Percentiles rank a stretch among this genome's conserved stretches.
Conservation (phyloP, 1,139 yeast genomes). For the Zygoascus meyerae region DNA sequence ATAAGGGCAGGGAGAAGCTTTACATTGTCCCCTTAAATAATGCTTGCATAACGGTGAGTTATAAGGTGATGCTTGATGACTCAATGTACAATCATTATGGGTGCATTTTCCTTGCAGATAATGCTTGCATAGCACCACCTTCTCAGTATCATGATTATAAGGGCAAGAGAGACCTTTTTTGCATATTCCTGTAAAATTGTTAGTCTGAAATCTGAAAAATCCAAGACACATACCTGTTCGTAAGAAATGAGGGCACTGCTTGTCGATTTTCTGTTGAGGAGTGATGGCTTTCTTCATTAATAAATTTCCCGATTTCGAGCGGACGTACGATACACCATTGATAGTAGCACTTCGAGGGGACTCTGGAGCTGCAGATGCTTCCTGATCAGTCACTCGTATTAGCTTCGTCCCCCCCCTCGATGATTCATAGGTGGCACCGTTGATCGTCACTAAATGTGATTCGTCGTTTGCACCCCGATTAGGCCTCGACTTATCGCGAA, state of each 20-base stretch:
- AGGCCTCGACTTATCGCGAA: conserved; percentile 7
- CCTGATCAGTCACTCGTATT: conserved; percentile 16
- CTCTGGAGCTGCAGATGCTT: conserved; percentile 1
- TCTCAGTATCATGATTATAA: conserved; percentile 48
- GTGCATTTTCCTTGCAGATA: conserved; percentile 45
- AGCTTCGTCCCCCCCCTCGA: conserved; percentile 23
- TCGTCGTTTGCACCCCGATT: neutral
- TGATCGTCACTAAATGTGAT: no score
- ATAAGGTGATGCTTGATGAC: conserved; percentile 53
- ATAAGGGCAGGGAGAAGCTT: conserved; percentile 50
- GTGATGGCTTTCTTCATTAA: conserved; percentile 11
- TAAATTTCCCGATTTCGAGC: conserved; percentile 29
- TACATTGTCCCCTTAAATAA: conserved; percentile 47
- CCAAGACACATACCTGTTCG: conserved; percentile 27
- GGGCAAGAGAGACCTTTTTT: conserved; percentile 48
- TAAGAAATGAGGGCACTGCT: conserved; percentile 31
- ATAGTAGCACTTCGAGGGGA: conserved; percentile 26
- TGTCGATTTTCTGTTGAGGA: conserved; percentile 11
- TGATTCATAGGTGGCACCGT: conserved; percentile 20
- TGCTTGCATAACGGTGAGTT: conserved; percentile 65
- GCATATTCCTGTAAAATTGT: conserved; percentile 40
- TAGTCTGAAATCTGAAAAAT: neutral
- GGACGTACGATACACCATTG: conserved; percentile 26
- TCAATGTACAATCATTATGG: conserved; percentile 46
- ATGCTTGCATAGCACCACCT: conserved; percentile 51